These are phyloP conservation scores for Pleurozium schreberi DNA, from an alignment of 225 moss, liverwort and hornwort genomes.

Conservation along the genomic window DNA sequence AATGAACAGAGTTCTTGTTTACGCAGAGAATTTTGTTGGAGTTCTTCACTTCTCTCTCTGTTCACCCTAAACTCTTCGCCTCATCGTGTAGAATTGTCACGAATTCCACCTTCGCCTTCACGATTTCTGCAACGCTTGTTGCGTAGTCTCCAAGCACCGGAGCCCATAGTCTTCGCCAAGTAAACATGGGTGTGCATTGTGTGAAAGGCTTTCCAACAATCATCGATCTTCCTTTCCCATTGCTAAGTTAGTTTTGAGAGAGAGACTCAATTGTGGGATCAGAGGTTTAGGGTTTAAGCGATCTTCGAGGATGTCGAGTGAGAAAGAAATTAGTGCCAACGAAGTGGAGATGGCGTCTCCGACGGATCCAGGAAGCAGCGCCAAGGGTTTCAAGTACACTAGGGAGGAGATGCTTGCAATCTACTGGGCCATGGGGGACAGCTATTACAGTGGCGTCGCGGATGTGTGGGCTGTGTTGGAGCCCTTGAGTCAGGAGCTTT, in stretches of 20 bases:
- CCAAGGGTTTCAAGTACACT: background rate
- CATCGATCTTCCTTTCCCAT: background rate
- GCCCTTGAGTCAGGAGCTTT: conserved; percentile 26
- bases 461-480: conserved; percentile 24
- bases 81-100: background rate
- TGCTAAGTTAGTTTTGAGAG: background rate
- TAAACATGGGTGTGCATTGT: background rate
- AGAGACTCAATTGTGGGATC: background rate
- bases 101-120: background rate
- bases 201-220: background rate
- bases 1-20: background rate
- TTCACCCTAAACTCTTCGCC: background rate
- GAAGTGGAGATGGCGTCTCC: background rate
- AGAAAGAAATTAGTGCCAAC: background rate
- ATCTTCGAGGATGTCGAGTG: background rate
- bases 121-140: background rate
- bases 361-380: background rate
- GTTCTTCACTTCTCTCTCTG: background rate
- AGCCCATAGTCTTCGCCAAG: background rate
- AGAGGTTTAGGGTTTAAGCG: background rate
- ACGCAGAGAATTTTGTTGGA: background rate
- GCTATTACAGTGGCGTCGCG: conserved; percentile 7
- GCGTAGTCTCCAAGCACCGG: background rate
- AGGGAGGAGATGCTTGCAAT: conserved; percentile 33
- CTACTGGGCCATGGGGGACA: conserved; percentile 23